Evolutionary conservation across 2,329 filamentous ascomycete species (phyloP).

Genomic region (Sclerotinia glacialis): DNA sequence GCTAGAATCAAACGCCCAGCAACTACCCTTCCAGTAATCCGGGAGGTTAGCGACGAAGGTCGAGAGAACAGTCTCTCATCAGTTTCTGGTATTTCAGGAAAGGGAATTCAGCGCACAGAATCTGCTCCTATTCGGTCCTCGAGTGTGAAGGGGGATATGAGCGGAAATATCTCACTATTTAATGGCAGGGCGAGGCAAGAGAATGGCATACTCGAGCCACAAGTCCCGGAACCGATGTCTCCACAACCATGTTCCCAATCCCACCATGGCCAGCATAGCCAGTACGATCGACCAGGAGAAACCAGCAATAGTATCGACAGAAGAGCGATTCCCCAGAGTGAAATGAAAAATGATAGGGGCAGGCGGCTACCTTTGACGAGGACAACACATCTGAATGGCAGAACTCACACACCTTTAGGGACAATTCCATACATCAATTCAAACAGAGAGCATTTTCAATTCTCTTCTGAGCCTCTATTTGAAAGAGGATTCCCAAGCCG

Average conservation of each 20-base stretch:
- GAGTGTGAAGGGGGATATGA: neutral
- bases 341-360: too few species aligned
- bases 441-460: neutral
- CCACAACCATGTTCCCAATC: too few species aligned
- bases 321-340: neutral
- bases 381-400: neutral
- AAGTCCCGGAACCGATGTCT: neutral
- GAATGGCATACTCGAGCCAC: neutral
- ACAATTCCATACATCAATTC: neutral
- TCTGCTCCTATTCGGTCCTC: neutral
- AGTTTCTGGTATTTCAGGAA: neutral
- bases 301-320: neutral
- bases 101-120: constrained; percentile 12
- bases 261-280: neutral
- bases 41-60: neutral
- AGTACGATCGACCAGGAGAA: neutral
- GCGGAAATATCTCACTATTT: neutral
- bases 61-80: neutral
- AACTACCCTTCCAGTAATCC: constrained; percentile 29
- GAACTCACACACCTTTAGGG: too few species aligned
- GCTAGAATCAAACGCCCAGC: constrained; percentile 33
- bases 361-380: neutral
- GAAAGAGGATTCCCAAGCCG: neutral
- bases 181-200: neutral
- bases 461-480: too few species aligned